A percentile compares a stretch with the other conserved stretches of the same genome.
These are phyloP conservation scores for Termitomyces sp. DNA, from an alignment of 768 basidiomycete species.

Conservation along the genomic window DNA sequence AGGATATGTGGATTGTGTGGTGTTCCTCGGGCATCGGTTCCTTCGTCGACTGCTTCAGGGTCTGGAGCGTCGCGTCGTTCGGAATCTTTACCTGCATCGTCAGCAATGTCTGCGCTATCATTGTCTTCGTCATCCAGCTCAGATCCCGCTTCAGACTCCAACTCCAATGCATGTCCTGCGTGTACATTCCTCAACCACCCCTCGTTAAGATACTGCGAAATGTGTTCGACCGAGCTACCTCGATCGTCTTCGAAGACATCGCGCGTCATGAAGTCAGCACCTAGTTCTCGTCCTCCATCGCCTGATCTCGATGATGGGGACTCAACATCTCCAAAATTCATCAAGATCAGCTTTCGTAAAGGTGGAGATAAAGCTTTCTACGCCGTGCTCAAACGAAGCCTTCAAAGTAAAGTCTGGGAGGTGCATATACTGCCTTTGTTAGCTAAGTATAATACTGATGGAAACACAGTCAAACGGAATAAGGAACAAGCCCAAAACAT, in stretches of 20 bases:
- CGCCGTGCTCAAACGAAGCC: slow-evolving; percentile 62
- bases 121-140: slow-evolving; percentile 31
- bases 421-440: slow-evolving; percentile 22
- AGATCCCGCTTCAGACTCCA: slow-evolving; percentile 26
- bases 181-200: slow-evolving; percentile 94
- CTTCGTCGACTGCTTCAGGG: slow-evolving; percentile 18
- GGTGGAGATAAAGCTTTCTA: slow-evolving; percentile 89
- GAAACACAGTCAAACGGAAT: slow-evolving; percentile 15
- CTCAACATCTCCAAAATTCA: slow-evolving; percentile 37
- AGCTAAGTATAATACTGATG: neutral
- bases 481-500: slow-evolving; percentile 1
- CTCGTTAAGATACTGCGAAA: slow-evolving; percentile 72
- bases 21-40: slow-evolving; percentile 51
- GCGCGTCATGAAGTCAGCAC: slow-evolving; percentile 52
- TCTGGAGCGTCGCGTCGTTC: slow-evolving; percentile 26
- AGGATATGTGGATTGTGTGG: slow-evolving; percentile 82
- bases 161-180: slow-evolving; percentile 65
- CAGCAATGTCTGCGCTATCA: slow-evolving; percentile 32
- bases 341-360: slow-evolving; percentile 87
- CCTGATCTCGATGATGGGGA: slow-evolving; percentile 38
- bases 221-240: slow-evolving; percentile 75
- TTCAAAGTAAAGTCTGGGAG: slow-evolving; percentile 78
- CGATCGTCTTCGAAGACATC: slow-evolving; percentile 12
- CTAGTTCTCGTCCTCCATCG: slow-evolving; percentile 62
- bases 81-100: slow-evolving; percentile 32